phyloP scores from a whole-genome alignment of 2,329 filamentous ascomycete species.

The Monosporascus sp. region DNA sequence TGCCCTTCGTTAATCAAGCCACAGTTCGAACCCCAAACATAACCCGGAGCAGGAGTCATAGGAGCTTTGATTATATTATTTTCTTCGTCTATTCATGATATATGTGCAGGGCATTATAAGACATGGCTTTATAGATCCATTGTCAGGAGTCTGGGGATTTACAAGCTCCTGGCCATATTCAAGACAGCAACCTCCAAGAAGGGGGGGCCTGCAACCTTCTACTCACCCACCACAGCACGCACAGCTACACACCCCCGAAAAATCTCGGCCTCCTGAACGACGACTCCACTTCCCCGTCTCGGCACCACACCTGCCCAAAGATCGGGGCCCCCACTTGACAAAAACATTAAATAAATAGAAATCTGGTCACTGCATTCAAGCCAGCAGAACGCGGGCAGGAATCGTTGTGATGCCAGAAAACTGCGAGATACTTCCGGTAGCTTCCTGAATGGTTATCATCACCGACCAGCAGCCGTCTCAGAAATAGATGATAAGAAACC shows the following conservation, averaged over 20 bases:
- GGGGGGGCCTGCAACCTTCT: too few relatives aligned
- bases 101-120: neutral
- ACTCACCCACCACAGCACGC: too few relatives aligned
- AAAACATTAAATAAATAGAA: constrained; percentile 26
- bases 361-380: constrained; percentile 23
- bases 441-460: constrained; percentile 13
- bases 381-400: constrained; percentile 30
- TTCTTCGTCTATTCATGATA: neutral
- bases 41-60: neutral
- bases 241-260: neutral
- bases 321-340: constrained; percentile 5
- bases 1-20: neutral
- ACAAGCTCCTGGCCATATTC: neutral
- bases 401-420: constrained; percentile 21
- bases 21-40: neutral
- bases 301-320: constrained; percentile 8
- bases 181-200: too few relatives aligned
- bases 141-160: neutral
- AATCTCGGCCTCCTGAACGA: neutral
- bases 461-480: constrained; percentile 11
- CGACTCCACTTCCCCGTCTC: constrained; percentile 7
- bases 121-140: neutral
- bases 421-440: constrained; percentile 14
- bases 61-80: neutral
- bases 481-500: constrained; percentile 29